Evolutionary conservation across 2,329 filamentous ascomycete species (phyloP), one percentile per base, ranked within the genome.

Genomic region (Aspergillus oerlinghausenensis): DNA sequence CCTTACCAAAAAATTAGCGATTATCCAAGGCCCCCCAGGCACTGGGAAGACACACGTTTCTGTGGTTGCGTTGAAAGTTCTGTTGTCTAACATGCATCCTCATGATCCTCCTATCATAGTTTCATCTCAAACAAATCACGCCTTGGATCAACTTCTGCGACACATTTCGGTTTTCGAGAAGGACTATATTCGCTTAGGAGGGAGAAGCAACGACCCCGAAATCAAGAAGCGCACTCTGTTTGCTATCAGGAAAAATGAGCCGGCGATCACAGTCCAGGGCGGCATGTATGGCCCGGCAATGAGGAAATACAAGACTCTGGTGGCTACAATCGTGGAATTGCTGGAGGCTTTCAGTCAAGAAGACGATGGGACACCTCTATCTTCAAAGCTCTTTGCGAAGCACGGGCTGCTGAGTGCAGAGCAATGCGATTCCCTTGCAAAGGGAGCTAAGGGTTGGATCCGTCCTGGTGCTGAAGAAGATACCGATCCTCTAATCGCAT

Each of bases 91-190:
- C 53, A 80, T 84, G 65, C 68, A 70, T 2, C 65, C 68, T 1
- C 77, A 73, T 0, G 84, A 87, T 56, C 81, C 86, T 8, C 89
- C 89, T 0, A 86, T 97, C 29, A 80, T 96, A 21, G 79, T 96
- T 3, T 83, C 91, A 0, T 91, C 90, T 7, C 91, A 96, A 65
- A 97, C 92, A 0, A 97, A 97, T 57, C 91, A 96, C 71, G 92
- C 92, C 0, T 76, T 96, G 0, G 92, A 97, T 64, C 92, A 96
- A 67, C 78, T 97, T 0, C 77, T 96, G 0, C 75, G 77, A 1
- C 84, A 87, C 54, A 79, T 91, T 17, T 77, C 84, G 1, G 67
- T 76, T 5, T 88, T 88, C 62, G 86, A 88, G 63, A 71, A 75
- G 0, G 80, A 84, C 1, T 86, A 92, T 56, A 75, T 88, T 50